Conservation (phyloP, 208 protist genomes). For the Leishmania turanica region DNA sequence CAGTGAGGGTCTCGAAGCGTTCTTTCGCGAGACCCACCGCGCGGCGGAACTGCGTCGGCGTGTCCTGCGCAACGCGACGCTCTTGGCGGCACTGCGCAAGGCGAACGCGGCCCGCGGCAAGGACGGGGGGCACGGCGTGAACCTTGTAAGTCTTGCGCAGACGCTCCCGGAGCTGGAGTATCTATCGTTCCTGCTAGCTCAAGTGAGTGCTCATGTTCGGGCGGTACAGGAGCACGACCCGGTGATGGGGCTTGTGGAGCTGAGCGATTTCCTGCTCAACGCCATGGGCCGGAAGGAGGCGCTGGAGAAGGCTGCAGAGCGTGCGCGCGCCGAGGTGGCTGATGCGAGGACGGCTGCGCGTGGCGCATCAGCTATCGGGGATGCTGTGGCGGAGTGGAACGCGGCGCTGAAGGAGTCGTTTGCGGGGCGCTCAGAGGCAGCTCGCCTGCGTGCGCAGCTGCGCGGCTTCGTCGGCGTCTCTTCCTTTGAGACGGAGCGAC, state of each 20-base stretch:
- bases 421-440: constrained; percentile 7
- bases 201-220: constrained; percentile 21
- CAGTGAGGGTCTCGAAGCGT: neutral
- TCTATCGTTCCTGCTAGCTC: constrained; percentile 14
- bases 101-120: neutral
- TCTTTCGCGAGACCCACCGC: constrained; percentile 14
- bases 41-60: constrained; percentile 16
- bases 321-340: neutral
- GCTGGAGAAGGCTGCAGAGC: constrained; percentile 25
- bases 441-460: constrained; percentile 27
- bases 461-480: constrained; percentile 27
- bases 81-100: constrained; percentile 10
- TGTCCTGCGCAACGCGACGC: constrained; percentile 13
- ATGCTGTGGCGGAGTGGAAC: neutral
- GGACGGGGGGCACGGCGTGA: neutral
- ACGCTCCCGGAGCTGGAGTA: constrained; percentile 25
- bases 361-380: no score
- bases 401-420: constrained; percentile 20
- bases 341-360: neutral
- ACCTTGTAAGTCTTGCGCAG: constrained; percentile 10
- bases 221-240: constrained; percentile 29
- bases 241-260: constrained; percentile 18
- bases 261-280: constrained; percentile 33
- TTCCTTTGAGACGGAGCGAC: constrained; percentile 11
- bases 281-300: constrained; percentile 16